These are phyloP conservation scores for Priceomyces carsonii DNA, from an alignment of 805 yeast genomes.

Conservation along the genomic window DNA sequence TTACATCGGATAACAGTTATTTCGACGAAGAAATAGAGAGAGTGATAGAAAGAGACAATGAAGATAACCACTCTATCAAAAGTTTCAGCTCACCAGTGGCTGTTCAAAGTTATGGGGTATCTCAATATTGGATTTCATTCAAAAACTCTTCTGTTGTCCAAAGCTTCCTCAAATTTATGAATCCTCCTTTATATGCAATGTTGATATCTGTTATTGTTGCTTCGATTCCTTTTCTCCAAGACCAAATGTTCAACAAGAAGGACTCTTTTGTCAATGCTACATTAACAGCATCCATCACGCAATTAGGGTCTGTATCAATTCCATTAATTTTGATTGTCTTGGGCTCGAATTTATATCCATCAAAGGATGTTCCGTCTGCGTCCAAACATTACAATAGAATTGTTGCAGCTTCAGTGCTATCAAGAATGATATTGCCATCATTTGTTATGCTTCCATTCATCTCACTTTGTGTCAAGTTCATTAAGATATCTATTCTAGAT, in stretches of 20 bases:
- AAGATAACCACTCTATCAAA: too few species aligned
- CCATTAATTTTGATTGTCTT: slow-evolving; percentile 74
- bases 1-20: neutral
- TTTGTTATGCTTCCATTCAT: slow-evolving; percentile 66
- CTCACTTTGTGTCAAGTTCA: slow-evolving; percentile 60
- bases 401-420: slow-evolving; percentile 66
- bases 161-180: slow-evolving; percentile 51
- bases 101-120: neutral
- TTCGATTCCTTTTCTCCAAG: slow-evolving; percentile 58
- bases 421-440: slow-evolving; percentile 80
- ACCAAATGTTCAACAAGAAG: slow-evolving; percentile 51
- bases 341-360: slow-evolving; percentile 77
- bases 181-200: slow-evolving; percentile 86
- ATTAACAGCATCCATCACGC: slow-evolving; percentile 59
- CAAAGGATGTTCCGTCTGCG: slow-evolving; percentile 65
- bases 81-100: too few species aligned
- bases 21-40: slow-evolving; percentile 1
- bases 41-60: neutral
- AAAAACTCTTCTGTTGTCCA: slow-evolving; percentile 9
- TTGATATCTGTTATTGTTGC: slow-evolving; percentile 67
- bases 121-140: slow-evolving; percentile 6
- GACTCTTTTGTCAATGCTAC: slow-evolving; percentile 67
- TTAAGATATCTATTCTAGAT: slow-evolving; percentile 67
- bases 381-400: slow-evolving; percentile 62
- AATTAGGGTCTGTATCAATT: slow-evolving; percentile 73